A percentile compares a stretch with the other conserved stretches of the same genome.
Evolutionary conservation across 805 yeast genomes (phyloP).

Genomic region (Ogataea trehaloabstinens): DNA sequence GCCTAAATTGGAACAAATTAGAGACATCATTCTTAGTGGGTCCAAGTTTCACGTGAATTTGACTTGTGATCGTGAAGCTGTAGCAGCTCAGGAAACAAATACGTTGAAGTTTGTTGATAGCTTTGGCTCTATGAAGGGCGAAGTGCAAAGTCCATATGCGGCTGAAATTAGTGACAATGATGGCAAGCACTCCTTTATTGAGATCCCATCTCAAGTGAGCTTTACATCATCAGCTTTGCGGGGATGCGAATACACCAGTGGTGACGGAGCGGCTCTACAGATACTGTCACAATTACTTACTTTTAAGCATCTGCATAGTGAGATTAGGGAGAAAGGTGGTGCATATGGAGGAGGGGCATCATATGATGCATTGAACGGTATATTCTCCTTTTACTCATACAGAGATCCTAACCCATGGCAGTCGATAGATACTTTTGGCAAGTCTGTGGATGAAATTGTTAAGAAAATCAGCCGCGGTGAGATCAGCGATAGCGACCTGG

Average conservation of each 20-base stretch:
- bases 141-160: constrained; percentile 14
- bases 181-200: constrained; percentile 44
- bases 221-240: constrained; percentile 67
- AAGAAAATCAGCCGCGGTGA: constrained; percentile 22
- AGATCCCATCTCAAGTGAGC: constrained; percentile 85
- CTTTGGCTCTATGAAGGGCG: constrained; percentile 8
- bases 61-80: constrained; percentile 53
- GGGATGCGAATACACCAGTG: constrained; percentile 64
- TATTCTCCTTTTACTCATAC: constrained; percentile 81
- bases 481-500: constrained; percentile 57
- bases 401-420: constrained; percentile 86
- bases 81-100: constrained; percentile 35
- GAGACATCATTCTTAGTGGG: constrained; percentile 41
- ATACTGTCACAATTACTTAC: constrained; percentile 77
- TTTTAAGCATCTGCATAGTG: constrained; percentile 81
- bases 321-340: constrained; percentile 92
- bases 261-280: constrained; percentile 84
- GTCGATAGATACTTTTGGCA: constrained; percentile 59
- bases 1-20: constrained; percentile 58
- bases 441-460: constrained; percentile 47
- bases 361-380: constrained; percentile 78
- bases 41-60: constrained; percentile 49
- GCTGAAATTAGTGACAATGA: neutral
- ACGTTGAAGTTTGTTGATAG: constrained; percentile 31
- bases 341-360: constrained; percentile 97